Conservation (phyloP, 345 rosid species). For the Lumnitzera littorea region DNA sequence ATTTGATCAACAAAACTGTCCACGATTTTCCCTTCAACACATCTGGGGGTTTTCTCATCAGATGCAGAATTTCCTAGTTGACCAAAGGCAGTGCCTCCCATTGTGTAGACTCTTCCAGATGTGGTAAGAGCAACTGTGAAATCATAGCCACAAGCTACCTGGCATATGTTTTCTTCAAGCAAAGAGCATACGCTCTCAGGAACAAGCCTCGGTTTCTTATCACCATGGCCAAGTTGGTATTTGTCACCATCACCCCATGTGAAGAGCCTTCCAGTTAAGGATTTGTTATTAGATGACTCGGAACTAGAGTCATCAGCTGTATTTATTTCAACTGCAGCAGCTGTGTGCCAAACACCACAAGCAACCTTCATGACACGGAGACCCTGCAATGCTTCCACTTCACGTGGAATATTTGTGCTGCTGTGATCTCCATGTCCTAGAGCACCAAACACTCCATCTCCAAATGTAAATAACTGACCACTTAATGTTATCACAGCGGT, state of each 20-base stretch:
- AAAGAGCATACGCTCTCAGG: conserved; percentile 48
- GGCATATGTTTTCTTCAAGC: conserved; percentile 37
- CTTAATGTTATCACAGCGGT: conserved; percentile 65
- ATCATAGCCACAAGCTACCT: conserved; percentile 63
- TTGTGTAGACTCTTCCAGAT: conserved; percentile 67
- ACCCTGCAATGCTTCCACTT: conserved; percentile 62
- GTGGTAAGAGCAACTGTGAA: conserved; percentile 67
- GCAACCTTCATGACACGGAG: conserved; percentile 48
- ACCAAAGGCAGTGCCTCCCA: conserved; percentile 68
- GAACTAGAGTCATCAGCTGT: conserved; percentile 32
- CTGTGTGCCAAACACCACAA: conserved; percentile 96
- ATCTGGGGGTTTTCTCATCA: conserved; percentile 43
- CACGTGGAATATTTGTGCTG: conserved; percentile 55
- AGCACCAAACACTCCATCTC: conserved; percentile 92
- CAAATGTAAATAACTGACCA: conserved; percentile 83
- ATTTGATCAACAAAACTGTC: conserved; percentile 54
- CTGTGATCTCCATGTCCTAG: conserved; percentile 75
- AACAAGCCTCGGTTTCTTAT: conserved; percentile 46
- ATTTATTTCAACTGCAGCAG: conserved; percentile 56
- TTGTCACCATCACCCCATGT: conserved; percentile 91
- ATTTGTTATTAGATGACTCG: conserved; percentile 21
- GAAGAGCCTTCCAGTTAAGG: conserved; percentile 43
- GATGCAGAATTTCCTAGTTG: conserved; percentile 64
- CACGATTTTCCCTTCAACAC: conserved; percentile 51
- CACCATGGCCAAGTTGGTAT: conserved; percentile 75